Conservation (phyloP, 75 land plant species). For the Cryptomeria japonica region DNA sequence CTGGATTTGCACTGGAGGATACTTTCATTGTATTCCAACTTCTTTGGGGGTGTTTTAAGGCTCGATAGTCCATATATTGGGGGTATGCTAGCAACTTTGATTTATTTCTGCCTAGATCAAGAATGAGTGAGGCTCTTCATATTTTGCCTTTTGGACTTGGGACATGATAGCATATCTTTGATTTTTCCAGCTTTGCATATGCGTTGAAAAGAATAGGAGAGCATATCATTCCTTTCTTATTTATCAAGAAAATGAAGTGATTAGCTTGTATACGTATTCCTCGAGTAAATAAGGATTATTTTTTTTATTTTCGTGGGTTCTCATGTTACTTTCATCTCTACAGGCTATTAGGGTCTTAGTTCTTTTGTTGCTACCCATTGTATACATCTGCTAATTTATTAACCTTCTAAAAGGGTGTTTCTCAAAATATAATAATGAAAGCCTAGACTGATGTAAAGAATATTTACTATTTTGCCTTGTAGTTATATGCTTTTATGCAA, state of each 20-base stretch:
- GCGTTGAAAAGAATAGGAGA: neutral
- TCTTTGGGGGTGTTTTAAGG: neutral
- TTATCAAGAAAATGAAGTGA: too few species aligned
- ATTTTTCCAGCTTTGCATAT: neutral
- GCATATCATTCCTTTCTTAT: too few species aligned
- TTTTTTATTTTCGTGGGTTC: too few species aligned
- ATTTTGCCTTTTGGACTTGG: neutral
- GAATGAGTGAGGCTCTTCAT: neutral
- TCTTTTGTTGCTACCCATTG: too few species aligned
- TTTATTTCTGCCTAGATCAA: neutral
- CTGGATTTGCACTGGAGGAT: neutral
- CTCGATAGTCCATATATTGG: neutral
- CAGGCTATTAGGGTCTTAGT: neutral
- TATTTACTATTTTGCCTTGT: too few species aligned
- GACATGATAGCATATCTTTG: neutral
- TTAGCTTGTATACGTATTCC: neutral
- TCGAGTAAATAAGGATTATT: neutral
- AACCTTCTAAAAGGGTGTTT: neutral
- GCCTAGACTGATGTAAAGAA: neutral
- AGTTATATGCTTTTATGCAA: too few species aligned
- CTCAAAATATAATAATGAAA: neutral
- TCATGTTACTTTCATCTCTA: neutral
- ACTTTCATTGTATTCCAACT: neutral
- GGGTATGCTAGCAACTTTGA: neutral
- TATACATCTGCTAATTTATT: neutral